phyloP scores from a whole-genome alignment of 331 rosid species.

The Quercus tomentella region DNA sequence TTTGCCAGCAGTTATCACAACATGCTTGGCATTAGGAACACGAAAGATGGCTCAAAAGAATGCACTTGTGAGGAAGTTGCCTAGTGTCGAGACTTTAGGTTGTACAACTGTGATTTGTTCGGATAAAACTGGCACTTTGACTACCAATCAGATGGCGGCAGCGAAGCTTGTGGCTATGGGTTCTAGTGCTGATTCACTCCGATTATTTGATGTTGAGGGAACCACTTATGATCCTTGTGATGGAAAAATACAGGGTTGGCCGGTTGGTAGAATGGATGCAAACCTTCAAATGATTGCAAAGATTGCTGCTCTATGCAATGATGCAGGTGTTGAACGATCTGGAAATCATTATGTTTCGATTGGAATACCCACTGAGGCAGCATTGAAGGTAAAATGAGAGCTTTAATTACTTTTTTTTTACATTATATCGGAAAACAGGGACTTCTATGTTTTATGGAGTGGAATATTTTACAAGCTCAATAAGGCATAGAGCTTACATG shows the following conservation, averaged over 20 bases:
- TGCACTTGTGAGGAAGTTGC: constrained; percentile 45
- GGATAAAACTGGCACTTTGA: constrained; percentile 39
- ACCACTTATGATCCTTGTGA: constrained; percentile 31
- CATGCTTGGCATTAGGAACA: constrained; percentile 39
- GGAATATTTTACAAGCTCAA: background rate
- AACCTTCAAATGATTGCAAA: constrained; percentile 35
- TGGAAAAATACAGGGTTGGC: constrained; percentile 37
- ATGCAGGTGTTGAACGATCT: constrained; percentile 34
- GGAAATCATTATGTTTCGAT: constrained; percentile 16
- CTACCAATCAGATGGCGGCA: constrained; percentile 44
- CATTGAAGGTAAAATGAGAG: constrained; percentile 27
- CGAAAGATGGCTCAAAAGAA: constrained; percentile 43
- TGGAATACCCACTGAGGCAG: constrained; percentile 42
- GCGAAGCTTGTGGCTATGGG: constrained; percentile 32
- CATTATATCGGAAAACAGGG: background rate
- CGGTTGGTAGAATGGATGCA: constrained; percentile 21
- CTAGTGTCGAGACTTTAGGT: constrained; percentile 40
- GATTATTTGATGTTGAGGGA: constrained; percentile 35
- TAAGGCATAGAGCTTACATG: background rate
- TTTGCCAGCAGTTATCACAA: constrained; percentile 36
- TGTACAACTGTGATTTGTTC: constrained; percentile 45
- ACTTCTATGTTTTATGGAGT: background rate
- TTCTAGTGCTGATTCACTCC: constrained; percentile 25
- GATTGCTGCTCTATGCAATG: constrained; percentile 37
- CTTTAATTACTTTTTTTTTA: background rate